Conservation (phyloP, 2,329 filamentous ascomycete genomes). For the Coniochaeta sp. region DNA sequence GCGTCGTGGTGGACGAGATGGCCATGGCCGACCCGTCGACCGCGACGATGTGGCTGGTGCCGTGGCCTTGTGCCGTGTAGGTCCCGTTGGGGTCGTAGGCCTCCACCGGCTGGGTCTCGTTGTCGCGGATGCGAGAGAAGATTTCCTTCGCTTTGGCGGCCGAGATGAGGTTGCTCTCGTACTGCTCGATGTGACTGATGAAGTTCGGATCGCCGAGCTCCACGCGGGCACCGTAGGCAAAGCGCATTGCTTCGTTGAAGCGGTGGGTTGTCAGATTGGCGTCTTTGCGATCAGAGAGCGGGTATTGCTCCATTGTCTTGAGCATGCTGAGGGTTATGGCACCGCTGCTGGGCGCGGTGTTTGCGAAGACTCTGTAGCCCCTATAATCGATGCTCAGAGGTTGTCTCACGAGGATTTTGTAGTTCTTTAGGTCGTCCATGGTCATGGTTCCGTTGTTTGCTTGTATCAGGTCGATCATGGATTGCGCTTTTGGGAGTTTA, state of each 20-base stretch:
- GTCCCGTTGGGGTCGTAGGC: conserved; percentile 65
- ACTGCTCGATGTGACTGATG: conserved; percentile 52
- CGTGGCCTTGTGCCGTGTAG: conserved; percentile 62
- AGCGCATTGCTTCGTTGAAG: conserved; percentile 82
- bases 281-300: conserved; percentile 42
- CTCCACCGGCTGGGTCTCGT: conserved; percentile 60
- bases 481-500: conserved; percentile 38
- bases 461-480: conserved; percentile 64
- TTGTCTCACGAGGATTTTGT: conserved; percentile 55
- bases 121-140: conserved; percentile 62
- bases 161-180: conserved; percentile 63
- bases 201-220: conserved; percentile 77
- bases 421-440: conserved; percentile 66
- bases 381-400: conserved; percentile 59
- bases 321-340: conserved; percentile 67
- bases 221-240: conserved; percentile 75
- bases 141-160: conserved; percentile 50
- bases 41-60: conserved; percentile 67
- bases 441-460: conserved; percentile 78
- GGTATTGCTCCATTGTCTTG: conserved; percentile 77
- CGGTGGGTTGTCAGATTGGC: conserved; percentile 69
- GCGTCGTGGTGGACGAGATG: conserved; percentile 75
- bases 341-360: conserved; percentile 72
- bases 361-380: conserved; percentile 61
- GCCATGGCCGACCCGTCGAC: conserved; percentile 69